Base-by-base conservation (phyloP, 345 rosid species). In the Eucalyptus polybractea region DNA sequence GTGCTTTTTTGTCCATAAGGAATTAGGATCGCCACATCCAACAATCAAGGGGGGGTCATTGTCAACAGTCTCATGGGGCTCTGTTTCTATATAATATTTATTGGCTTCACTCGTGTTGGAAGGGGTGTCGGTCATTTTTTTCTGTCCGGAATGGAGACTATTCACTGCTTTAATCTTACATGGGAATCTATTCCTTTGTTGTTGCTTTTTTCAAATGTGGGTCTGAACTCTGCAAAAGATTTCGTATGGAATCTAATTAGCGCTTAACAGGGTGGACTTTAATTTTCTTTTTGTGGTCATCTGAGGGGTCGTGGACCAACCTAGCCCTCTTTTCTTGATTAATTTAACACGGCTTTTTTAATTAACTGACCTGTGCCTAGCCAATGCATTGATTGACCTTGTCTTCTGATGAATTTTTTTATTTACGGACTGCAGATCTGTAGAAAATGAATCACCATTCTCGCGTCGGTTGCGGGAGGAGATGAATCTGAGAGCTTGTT, bases 121-220 rank as follows among this genome's bases (percentile, higher is more conserved):
- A 72, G 88, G 16, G 60, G 87, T 83, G 89, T 53, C 86, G 89
- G 95, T 91, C 93, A 87, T 88, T 93, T 93, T 93, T 90, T 69
- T 69, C 58, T 80, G 76, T 87, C 40, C 9, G 60, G 15, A 80
- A 86, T 69, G 45, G 65, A 45, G 92, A 90, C 91, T 37, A 16
- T 45, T 89, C 91, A 88, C 88, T 89, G 91, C 89, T 86, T 54
- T 62, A 87, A 31, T 85, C 80, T 85, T 90, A 83, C 92, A 49
- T 60, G 93, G 91, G 93, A 91, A 92, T 92, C 95, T 90, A 86
- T 88, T 89, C 42, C 65, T 56, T 56, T 15, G 27, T 67, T 50
- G 31, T 33, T 60, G 11, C 13, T 49, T 92, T 90, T 87, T 91
- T 80, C 80, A 86, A 88, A 60, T 87, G 88, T 37, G 86, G 89